Base-by-base conservation (phyloP, 2,329 filamentous ascomycete species). In the Ceratocystis diversiconidia region DNA sequence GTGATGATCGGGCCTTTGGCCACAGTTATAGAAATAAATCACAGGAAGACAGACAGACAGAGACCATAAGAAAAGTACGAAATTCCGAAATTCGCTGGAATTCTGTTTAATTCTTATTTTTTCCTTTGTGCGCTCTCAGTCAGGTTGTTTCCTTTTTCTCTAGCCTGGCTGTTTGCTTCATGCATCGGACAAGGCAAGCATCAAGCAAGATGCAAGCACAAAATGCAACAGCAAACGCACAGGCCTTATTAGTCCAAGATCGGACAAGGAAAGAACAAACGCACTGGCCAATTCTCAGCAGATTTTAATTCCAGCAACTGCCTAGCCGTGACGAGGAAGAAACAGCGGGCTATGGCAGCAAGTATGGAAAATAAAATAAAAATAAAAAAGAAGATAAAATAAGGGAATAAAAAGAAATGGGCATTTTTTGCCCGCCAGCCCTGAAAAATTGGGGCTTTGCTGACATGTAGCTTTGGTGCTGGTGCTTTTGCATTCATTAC, bases 211-310 rank as follows among this genome's bases (percentile, higher is more conserved):
- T 10, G 5, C 46, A 50, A 19, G n/a, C 48, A 52, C 15, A 25
- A 15, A 22, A 22, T 22, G 19, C 50, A 22, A 55, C 50, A 28
- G 12, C 50, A 19, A 55, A 55, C 25, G 50, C 50, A 55, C 50
- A 55, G 25, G 50, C 50, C 50, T 15, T 55, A 55, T 55, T 55
- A 28, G 50, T 25, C 19, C 36, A 41, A 30, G 22, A 28, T 55
- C 50, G 50, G 19, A n/a, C 50, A 25, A 22, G 50, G 50, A 55
- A 28, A 55, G 50, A 19, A 55, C 36, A 15, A 41, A 41, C 50
- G 50, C 50, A 55, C 25, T 55, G 50, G 50, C 50, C 50, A 55
- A 55, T 55, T 55, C 50, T 55, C 50, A 55, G 25, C 22, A 25
- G 28, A 25, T 55, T 55, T 55, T 48, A 48, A 48, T 48, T 48